phyloP scores from a whole-genome alignment of 257 asterid genomes.

The Solanum ossicruentum region DNA sequence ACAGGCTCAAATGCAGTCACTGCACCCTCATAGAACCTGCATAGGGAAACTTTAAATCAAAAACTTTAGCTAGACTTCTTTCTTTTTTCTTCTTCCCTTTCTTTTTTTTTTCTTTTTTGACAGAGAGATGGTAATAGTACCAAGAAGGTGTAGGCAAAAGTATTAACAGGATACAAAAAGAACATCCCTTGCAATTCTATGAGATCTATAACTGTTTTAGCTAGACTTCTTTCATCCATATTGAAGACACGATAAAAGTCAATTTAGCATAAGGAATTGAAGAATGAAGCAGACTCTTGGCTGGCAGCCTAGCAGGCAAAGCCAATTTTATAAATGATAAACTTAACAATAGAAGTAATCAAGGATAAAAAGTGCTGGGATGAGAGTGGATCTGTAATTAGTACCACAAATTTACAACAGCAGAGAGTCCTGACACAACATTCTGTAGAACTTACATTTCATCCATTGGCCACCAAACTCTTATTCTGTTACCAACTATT shows the following conservation, averaged over 20 bases:
- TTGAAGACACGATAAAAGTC: not conserved
- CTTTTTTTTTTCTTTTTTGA: not conserved
- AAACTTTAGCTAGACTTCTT: not conserved
- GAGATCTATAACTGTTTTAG: not conserved
- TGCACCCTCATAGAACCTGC: slow-evolving; percentile 41
- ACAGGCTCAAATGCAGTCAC: slow-evolving; percentile 29
- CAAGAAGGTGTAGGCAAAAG: not conserved
- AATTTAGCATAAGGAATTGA: not conserved
- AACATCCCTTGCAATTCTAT: not conserved
- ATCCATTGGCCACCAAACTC: slow-evolving; percentile 45
- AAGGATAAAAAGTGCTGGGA: not conserved
- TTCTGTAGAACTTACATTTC: slow-evolving; percentile 19
- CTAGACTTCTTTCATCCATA: not conserved
- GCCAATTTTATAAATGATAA: not conserved
- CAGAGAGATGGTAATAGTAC: not conserved
- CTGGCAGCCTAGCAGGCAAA: not conserved
- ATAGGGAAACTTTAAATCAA: not conserved
- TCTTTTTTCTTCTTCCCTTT: not conserved
- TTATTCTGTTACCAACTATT: slow-evolving; percentile 34
- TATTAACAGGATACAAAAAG: not conserved
- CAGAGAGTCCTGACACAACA: not conserved
- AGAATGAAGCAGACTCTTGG: not conserved
- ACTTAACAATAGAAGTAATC: not conserved
- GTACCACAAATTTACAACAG: not conserved
- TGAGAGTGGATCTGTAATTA: not conserved